phyloP scores from a whole-genome alignment of 106 monocot species.

The Apostasia ramifera region DNA sequence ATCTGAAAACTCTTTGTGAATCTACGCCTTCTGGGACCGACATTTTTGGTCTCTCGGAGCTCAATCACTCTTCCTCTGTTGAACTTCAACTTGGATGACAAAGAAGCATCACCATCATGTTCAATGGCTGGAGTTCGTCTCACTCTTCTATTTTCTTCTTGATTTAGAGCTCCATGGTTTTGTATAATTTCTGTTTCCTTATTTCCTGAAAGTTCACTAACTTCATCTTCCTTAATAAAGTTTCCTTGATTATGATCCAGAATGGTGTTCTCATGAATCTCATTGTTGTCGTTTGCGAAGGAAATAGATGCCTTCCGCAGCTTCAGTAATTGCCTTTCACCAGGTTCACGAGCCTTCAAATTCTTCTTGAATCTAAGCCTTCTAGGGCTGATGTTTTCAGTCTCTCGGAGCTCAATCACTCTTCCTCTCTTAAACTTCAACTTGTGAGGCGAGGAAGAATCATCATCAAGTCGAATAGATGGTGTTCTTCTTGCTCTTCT shows the following conservation, averaged over 20 bases:
- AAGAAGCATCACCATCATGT: conserved; percentile 11
- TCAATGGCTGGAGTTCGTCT: conserved; percentile 17
- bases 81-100: conserved; percentile 57
- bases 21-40: conserved; percentile 41
- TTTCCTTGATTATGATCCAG: conserved; percentile 8
- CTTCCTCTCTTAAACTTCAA: conserved; percentile 67
- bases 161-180: not conserved
- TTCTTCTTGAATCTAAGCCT: conserved; percentile 41
- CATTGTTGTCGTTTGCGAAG: not conserved
- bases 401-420: conserved; percentile 38
- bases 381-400: conserved; percentile 33
- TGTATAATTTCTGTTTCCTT: conserved; percentile 1
- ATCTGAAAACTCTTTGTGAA: conserved; percentile 16
- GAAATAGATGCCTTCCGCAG: not conserved
- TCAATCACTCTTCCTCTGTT: conserved; percentile 54
- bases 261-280: not conserved
- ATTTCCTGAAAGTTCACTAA: conserved; percentile 6
- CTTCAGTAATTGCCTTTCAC: not conserved
- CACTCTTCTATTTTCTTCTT: conserved; percentile 10
- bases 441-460: conserved; percentile 22
- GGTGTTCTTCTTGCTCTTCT: conserved; percentile 19
- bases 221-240: not conserved
- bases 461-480: conserved; percentile 14
- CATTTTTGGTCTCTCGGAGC: conserved; percentile 28
- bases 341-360: not conserved